Evolutionary conservation across 768 basidiomycete species (phyloP), one percentile per base, ranked within the genome.

Genomic region (Royoungia palumana): DNA sequence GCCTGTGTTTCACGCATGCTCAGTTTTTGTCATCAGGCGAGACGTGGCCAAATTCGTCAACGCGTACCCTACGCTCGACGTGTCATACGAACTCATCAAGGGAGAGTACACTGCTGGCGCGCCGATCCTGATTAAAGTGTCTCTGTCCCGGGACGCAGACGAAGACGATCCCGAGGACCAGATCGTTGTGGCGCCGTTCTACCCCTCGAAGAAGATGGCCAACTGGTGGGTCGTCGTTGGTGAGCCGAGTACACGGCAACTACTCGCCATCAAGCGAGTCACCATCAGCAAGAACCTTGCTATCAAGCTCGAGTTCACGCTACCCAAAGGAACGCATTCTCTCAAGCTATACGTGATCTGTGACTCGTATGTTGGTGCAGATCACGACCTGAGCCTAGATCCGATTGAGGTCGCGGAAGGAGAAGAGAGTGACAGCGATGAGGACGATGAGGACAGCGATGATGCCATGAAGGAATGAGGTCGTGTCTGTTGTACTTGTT

Each of bases 171-270:
- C 77, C 11, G 80, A 81, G 50, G 86, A 91, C 57, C 88, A 92
- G 63, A 74, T 73, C 4, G 94, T 94, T 28, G 79, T 97, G n/a
- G 95, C 96, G 1, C 94, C 96, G 0, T 89, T 85, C 72, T 98
- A 89, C 73, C 95, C 95, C 0, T 75, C 71, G 46, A 87, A 85
- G 69, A 97, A 97, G 75, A 80, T 92, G 68, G 83, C 89, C 48
- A 94, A 93, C 61, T 98, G 94, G 95, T 98, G 94, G 94, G 78
- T 97, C 28, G 94, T 98, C 40, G 77, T 97, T 12, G 93, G 92
- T n/a, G 89, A 94, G 44, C 76, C 85, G 6, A 73, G 73, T 28
- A 83, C 81, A n/a, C 81, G 83, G 32, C 87, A 92, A 58, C 74
- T 99, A 12, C 84, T 92, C 5, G 75, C 90, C 70, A 74, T 84